Conservation (phyloP, 2,329 filamentous ascomycete genomes). For the Thielaviopsis ethacetica region DNA sequence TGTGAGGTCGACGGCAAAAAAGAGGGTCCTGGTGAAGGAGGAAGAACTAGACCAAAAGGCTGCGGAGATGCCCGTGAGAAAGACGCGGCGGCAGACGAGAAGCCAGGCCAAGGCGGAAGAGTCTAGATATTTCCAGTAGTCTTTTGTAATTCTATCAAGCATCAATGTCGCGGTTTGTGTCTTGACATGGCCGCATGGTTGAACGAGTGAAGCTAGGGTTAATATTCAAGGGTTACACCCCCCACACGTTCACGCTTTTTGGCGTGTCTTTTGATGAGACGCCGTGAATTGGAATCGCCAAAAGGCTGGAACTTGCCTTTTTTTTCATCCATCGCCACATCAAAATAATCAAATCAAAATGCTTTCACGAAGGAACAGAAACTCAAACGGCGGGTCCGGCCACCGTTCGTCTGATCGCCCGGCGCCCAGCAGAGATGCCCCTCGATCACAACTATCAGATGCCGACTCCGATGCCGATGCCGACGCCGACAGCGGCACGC, state of each 20-base stretch:
- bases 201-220: background rate
- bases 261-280: background rate
- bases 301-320: background rate
- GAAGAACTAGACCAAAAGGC: slow-evolving; percentile 14
- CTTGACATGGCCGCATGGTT: too few relatives aligned
- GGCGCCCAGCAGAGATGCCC: background rate
- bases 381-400: background rate
- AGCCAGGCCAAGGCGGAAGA: background rate
- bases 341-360: background rate
- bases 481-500: background rate
- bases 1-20: slow-evolving; percentile 9
- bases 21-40: slow-evolving; percentile 16
- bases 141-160: background rate
- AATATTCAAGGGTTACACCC: background rate
- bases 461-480: background rate
- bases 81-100: background rate
- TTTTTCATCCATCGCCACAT: background rate
- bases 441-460: background rate
- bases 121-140: background rate
- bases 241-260: background rate
- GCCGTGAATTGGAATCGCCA: background rate
- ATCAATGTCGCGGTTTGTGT: background rate
- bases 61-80: background rate
- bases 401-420: background rate
- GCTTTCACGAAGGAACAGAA: background rate